phyloP scores from a whole-genome alignment of 441 rosid species.

The Erodium trifolium region DNA sequence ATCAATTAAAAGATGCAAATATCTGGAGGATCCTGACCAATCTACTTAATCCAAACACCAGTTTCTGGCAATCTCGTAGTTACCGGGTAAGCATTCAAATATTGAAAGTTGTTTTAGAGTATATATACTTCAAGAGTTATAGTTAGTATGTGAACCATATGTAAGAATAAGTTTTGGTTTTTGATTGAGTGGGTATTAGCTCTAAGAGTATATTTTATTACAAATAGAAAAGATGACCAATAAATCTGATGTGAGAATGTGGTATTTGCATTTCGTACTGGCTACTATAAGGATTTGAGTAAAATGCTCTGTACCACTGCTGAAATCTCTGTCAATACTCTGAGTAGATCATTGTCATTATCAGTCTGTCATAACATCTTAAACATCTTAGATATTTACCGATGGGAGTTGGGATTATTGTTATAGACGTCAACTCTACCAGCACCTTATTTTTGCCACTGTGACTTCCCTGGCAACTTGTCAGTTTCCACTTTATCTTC shows the following conservation, averaged over 20 bases:
- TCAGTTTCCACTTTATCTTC: not conserved
- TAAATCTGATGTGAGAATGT: not conserved
- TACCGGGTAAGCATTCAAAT: conserved; percentile 55
- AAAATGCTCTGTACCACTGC: not conserved
- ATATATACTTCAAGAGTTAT: not conserved
- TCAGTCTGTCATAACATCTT: not conserved
- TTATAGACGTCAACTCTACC: not conserved
- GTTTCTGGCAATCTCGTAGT: conserved; percentile 52
- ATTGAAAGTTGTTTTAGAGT: conserved; percentile 11
- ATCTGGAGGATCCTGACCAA: conserved; percentile 77
- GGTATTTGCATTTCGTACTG: not conserved
- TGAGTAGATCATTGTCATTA: not conserved
- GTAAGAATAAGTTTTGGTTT: not conserved
- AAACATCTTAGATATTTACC: not conserved
- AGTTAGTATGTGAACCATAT: not conserved
- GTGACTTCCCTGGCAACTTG: conserved; percentile 2
- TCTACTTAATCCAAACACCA: conserved; percentile 70
- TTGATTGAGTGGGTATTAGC: not conserved
- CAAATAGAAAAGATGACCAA: not conserved
- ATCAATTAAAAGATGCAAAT: conserved; percentile 89
- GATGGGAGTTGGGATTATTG: not conserved
- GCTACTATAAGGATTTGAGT: not conserved
- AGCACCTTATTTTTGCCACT: conserved; percentile 3
- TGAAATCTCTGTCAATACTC: not conserved
- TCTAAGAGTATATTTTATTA: not conserved